These are phyloP conservation scores for Beauveria brongniartii DNA, from an alignment of 2,329 filamentous ascomycete species.

Conservation along the genomic window DNA sequence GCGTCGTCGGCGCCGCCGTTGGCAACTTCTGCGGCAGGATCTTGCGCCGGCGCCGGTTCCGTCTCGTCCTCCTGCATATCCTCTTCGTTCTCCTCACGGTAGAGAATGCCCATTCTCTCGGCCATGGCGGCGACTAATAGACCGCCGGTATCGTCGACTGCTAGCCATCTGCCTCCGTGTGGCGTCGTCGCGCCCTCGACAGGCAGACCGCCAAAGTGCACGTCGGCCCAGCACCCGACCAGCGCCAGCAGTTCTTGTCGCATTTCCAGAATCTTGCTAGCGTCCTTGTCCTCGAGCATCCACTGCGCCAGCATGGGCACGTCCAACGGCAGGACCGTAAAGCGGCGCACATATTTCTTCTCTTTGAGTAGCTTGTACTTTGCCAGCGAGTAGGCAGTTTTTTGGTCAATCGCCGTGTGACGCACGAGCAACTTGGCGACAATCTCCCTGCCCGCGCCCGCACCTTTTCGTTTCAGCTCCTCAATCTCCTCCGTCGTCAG, in stretches of 20 bases:
- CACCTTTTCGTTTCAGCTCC: slow-evolving; percentile 63
- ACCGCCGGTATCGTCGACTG: slow-evolving; percentile 81
- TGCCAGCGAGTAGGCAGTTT: slow-evolving; percentile 85
- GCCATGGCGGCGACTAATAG: slow-evolving; percentile 76
- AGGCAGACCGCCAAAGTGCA: slow-evolving; percentile 51
- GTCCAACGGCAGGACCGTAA: slow-evolving; percentile 78
- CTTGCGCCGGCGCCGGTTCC: slow-evolving; percentile 1
- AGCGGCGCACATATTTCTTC: slow-evolving; percentile 85
- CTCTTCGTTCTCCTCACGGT: slow-evolving; percentile 32
- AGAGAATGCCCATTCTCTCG: slow-evolving; percentile 78
- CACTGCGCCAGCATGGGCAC: slow-evolving; percentile 68
- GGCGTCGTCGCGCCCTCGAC: slow-evolving; percentile 19
- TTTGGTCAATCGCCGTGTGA: slow-evolving; percentile 84
- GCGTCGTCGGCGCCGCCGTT: slow-evolving; percentile 12
- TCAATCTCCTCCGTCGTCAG: slow-evolving; percentile 71
- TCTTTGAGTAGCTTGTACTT: slow-evolving; percentile 95
- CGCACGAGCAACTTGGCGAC: slow-evolving; percentile 89
- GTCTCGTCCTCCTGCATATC: background rate
- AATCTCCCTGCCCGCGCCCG: slow-evolving; percentile 75
- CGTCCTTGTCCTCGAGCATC: slow-evolving; percentile 72
- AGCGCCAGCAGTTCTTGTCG: slow-evolving; percentile 76
- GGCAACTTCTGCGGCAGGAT: background rate
- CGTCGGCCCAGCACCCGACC: slow-evolving; percentile 81
- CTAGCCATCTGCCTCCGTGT: slow-evolving; percentile 56
- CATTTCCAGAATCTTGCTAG: slow-evolving; percentile 74